These are phyloP conservation scores for Metarhizium brunneum DNA, from an alignment of 2,329 filamentous ascomycete genomes.

Conservation along the genomic window DNA sequence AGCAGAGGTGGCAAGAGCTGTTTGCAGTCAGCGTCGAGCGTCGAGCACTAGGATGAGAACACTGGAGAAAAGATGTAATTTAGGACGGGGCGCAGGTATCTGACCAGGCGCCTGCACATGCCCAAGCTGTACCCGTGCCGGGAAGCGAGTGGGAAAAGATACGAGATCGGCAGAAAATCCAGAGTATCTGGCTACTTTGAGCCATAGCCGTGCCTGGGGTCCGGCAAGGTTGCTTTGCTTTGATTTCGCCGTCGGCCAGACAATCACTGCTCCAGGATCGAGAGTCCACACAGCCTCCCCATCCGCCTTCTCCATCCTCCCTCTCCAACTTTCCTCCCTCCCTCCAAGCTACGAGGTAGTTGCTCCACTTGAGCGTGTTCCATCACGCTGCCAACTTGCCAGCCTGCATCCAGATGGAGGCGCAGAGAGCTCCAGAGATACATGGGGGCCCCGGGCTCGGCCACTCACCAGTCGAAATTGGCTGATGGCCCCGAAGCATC, in stretches of 20 bases:
- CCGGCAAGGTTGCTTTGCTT: neutral
- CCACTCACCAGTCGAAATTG: neutral
- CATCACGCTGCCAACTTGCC: neutral
- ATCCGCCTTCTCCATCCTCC: neutral
- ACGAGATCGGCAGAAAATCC: neutral
- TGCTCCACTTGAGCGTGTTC: neutral
- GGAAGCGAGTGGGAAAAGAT: neutral
- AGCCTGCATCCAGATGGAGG: neutral
- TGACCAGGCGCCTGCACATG: neutral
- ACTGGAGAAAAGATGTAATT: too few species aligned
- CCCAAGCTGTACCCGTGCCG: neutral
- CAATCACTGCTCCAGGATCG: neutral
- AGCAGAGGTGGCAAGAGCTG: conserved; percentile 1
- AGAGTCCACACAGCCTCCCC: neutral
- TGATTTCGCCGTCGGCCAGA: neutral
- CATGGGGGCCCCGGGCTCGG: neutral
- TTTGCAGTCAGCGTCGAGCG: neutral
- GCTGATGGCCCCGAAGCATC: neutral
- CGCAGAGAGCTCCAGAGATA: neutral
- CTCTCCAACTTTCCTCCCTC: neutral
- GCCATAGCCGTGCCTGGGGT: neutral
- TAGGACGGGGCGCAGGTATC: neutral
- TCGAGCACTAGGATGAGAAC: neutral
- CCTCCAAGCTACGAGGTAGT: neutral
- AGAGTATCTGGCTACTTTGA: neutral